Evolutionary conservation across 2,329 filamentous ascomycete genomes (phyloP).

Genomic region (Rasamsonia emersonii): DNA sequence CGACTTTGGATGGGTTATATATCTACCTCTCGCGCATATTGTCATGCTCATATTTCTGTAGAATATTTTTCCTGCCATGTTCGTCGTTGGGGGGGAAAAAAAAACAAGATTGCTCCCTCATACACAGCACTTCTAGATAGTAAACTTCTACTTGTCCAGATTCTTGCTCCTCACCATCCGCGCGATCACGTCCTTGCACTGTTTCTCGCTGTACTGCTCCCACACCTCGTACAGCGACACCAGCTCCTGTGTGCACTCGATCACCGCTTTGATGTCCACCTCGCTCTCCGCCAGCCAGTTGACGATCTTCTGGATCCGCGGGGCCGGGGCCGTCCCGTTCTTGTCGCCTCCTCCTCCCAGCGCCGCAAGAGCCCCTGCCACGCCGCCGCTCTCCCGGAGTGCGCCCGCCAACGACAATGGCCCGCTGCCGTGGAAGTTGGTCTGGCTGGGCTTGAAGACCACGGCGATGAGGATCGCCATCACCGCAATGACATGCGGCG

Average conservation of each 20-base stretch:
- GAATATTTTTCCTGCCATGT: no score
- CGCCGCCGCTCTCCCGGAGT: slow-evolving; percentile 29
- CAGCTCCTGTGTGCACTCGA: slow-evolving; percentile 85
- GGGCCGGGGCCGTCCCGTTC: slow-evolving; percentile 19
- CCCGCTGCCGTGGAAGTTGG: slow-evolving; percentile 22
- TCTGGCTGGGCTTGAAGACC: slow-evolving; percentile 62
- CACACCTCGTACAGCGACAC: slow-evolving; percentile 78
- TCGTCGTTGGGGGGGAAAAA: no score
- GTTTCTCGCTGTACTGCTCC: slow-evolving; percentile 58
- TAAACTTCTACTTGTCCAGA: slow-evolving; percentile 50
- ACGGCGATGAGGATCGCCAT: slow-evolving; percentile 76
- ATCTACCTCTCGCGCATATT: no score
- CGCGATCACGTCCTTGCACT: slow-evolving; percentile 54
- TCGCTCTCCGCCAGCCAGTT: slow-evolving; percentile 80
- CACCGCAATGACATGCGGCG: slow-evolving; percentile 82
- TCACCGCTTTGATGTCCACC: slow-evolving; percentile 73
- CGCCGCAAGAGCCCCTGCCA: slow-evolving; percentile 24
- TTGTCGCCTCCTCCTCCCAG: slow-evolving; percentile 20
- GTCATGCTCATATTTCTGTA: no score
- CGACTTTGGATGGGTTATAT: no score
- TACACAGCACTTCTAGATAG: no score
- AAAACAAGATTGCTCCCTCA: no score
- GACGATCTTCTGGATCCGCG: slow-evolving; percentile 55
- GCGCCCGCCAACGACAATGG: slow-evolving; percentile 24
- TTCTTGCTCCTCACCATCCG: slow-evolving; percentile 54